These are phyloP conservation scores for Aspergillus ustus DNA, from an alignment of 2,329 filamentous ascomycete genomes.

Conservation along the genomic window DNA sequence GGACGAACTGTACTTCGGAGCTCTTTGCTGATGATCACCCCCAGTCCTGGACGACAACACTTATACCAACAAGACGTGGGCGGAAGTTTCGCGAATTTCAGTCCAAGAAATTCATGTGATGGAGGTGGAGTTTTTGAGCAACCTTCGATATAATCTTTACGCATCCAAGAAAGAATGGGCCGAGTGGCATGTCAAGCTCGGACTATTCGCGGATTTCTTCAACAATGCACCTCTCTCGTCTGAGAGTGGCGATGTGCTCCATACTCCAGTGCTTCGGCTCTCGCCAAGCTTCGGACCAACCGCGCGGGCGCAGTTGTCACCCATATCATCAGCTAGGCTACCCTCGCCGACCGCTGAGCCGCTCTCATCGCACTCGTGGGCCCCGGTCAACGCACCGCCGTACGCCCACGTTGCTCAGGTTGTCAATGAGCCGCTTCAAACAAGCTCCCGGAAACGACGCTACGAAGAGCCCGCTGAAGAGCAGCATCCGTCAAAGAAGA, in stretches of 20 bases:
- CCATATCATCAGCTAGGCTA: conserved; percentile 40
- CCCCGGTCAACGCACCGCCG: conserved; percentile 30
- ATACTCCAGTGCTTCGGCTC: conserved; percentile 33
- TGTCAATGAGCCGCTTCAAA: conserved; percentile 27
- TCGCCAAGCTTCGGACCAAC: conserved; percentile 44
- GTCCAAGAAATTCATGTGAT: conserved; percentile 97
- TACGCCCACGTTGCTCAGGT: conserved; percentile 31
- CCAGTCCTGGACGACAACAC: conserved; percentile 94
- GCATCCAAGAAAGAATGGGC: conserved; percentile 86
- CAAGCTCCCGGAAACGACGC: conserved; percentile 60
- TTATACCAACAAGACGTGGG: conserved; percentile 99
- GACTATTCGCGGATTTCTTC: conserved; percentile 82
- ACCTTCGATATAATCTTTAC: conserved; percentile 93
- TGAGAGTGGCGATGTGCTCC: conserved; percentile 41
- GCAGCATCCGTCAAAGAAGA: conserved; percentile 62
- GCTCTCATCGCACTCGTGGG: conserved; percentile 36
- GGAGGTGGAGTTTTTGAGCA: conserved; percentile 99
- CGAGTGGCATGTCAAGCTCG: conserved; percentile 81
- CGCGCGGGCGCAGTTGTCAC: conserved; percentile 31
- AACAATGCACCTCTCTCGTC: conserved; percentile 65
- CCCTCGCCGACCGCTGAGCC: conserved; percentile 45
- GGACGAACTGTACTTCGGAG: not conserved
- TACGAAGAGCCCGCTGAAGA: conserved; percentile 60
- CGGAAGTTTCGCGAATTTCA: conserved; percentile 91
- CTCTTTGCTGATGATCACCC: conserved; percentile 21